These are phyloP conservation scores for Plantago major DNA, from an alignment of 257 asterid species.

Conservation along the genomic window DNA sequence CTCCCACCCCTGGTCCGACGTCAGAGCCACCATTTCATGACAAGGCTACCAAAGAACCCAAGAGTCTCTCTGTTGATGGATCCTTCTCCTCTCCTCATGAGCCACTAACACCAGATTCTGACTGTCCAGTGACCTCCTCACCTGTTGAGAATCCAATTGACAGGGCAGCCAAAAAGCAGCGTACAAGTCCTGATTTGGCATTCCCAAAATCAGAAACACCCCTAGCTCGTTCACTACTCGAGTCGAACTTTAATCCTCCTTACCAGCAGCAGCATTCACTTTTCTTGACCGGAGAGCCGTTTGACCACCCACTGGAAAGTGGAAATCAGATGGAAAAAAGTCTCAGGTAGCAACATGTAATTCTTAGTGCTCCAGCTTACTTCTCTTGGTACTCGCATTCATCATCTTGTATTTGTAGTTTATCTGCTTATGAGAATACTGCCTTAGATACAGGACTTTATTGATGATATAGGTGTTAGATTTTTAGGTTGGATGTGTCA, in stretches of 20 bases:
- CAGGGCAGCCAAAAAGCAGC: conserved; percentile 49
- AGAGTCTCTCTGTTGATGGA: conserved; percentile 55
- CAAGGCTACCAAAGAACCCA: conserved; percentile 47
- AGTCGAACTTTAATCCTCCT: conserved; percentile 41
- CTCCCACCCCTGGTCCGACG: conserved; percentile 76
- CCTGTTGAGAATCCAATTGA: conserved; percentile 33
- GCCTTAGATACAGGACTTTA: conserved; percentile 14
- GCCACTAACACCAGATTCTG: conserved; percentile 86
- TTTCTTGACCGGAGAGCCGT: conserved; percentile 35
- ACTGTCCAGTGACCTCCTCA: conserved; percentile 33
- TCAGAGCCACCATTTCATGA: conserved; percentile 54
- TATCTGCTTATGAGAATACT: conserved; percentile 25
- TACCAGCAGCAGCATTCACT: conserved; percentile 33
- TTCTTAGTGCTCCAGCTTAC: conserved; percentile 15
- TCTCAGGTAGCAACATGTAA: conserved; percentile 26
- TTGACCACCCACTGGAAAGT: conserved; percentile 30
- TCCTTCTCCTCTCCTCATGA: conserved; percentile 75
- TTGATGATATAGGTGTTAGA: conserved; percentile 23
- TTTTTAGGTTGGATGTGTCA: conserved; percentile 17
- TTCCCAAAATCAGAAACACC: conserved; percentile 34
- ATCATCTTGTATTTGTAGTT: too few species aligned
- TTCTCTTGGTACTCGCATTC: conserved; percentile 13
- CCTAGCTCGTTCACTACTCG: conserved; percentile 36
- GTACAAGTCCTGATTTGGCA: conserved; percentile 30
- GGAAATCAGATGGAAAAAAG: conserved; percentile 26